Base-by-base conservation (phyloP, 73 alveolate genomes). In the Tetrahymena borealis region DNA sequence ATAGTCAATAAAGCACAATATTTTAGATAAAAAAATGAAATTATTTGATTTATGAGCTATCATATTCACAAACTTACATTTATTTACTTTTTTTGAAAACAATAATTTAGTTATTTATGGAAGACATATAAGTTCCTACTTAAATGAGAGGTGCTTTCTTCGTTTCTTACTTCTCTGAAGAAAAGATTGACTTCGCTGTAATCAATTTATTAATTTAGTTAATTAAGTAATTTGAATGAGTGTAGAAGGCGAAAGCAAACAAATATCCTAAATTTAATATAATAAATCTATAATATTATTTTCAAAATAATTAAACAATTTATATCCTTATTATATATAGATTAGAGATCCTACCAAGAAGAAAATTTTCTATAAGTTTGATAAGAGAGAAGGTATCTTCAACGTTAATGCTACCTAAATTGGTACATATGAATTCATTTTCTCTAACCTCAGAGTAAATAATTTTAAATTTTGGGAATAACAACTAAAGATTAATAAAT, bases 71-170 rank as follows among this genome's bases (percentile, higher is more conserved):
- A n/a, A n/a, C n/a, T n/a, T n/a, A n/a, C n/a, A n/a, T n/a, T n/a
- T n/a, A n/a, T n/a, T n/a, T n/a, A n/a, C n/a, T n/a, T 15, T 60
- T 60, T 60, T 60, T 60, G 28, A 18, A 5, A 15, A 10, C 9
- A 24, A 24, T 24, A 60, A 20, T 4, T 60, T 60, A 60, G 85
- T 60, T 93, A 85, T 93, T 93, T 36, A 90, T 40, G 39, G 95
- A 93, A 78, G 90, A 43, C 35, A 85, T 93, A 31, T 78, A 38
- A 31, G 41, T 79, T 33, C 95, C 95, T 38, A 93, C 95, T 37
- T 79, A 85, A 39, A 85, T 93, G 78, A 40, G 95, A 16, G 95
- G 95, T 38, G 95, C 95, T 24, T 93, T 78, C 91, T 93, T 93
- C 38, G 42, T 93, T 39, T 39, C 91, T 32, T 37, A 79, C 78